These are phyloP conservation scores for Apophysomyces trapeziformis DNA, from an alignment of 371 early-diverging fungal species.

Conservation along the genomic window DNA sequence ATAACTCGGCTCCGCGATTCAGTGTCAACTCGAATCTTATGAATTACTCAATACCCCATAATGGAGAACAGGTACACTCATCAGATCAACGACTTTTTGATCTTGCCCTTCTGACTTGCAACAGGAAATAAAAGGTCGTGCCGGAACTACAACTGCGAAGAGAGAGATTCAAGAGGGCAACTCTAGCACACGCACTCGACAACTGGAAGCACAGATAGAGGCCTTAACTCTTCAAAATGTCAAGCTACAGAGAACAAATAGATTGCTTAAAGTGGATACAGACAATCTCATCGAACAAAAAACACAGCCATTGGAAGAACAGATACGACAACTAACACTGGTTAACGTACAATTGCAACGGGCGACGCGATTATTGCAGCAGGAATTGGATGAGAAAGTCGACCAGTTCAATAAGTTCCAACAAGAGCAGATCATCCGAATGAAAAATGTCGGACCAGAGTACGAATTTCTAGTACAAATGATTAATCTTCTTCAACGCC, in stretches of 20 bases:
- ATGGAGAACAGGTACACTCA: constrained; percentile 21
- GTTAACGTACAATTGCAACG: constrained; percentile 52
- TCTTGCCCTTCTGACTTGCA: neutral
- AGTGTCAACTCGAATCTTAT: constrained; percentile 55
- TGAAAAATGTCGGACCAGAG: constrained; percentile 57
- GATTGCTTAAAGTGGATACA: constrained; percentile 53
- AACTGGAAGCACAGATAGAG: constrained; percentile 52
- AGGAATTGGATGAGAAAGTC: constrained; percentile 47
- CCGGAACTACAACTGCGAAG: neutral
- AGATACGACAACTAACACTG: constrained; percentile 42
- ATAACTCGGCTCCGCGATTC: constrained; percentile 31
- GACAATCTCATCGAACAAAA: constrained; percentile 55
- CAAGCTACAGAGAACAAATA: constrained; percentile 52
- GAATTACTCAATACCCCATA: constrained; percentile 58
- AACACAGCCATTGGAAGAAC: constrained; percentile 48
- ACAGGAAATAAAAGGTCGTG: neutral
- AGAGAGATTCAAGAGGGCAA: constrained; percentile 50
- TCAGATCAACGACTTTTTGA: neutral
- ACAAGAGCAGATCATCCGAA: constrained; percentile 44
- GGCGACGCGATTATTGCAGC: constrained; percentile 41
- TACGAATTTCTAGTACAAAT: constrained; percentile 60
- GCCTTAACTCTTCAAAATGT: constrained; percentile 52
- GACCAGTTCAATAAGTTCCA: constrained; percentile 26
- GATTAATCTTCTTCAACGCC: constrained; percentile 55
- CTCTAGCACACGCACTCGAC: constrained; percentile 44